Evolutionary conservation across 2,329 filamentous ascomycete genomes (phyloP).

Genomic region (Ceratocystis harringtonii): DNA sequence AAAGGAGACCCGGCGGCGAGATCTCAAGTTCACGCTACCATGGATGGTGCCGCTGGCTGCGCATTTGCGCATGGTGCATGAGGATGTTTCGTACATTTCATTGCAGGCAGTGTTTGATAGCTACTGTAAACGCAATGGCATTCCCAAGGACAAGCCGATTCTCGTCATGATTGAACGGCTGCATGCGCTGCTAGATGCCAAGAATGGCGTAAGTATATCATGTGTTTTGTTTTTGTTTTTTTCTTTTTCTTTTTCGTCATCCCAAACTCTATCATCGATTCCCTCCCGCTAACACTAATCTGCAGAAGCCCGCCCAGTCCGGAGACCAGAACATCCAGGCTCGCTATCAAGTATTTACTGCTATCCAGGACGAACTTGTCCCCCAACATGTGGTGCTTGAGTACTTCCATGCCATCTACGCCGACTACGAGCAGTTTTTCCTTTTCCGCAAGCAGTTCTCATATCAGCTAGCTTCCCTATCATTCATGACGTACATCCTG

Average conservation of each 20-base stretch:
- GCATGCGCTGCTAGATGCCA: slow-evolving; percentile 56
- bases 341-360: slow-evolving; percentile 79
- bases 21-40: slow-evolving; percentile 89
- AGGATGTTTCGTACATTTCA: slow-evolving; percentile 86
- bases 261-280: too few species aligned
- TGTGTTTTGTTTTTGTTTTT: background rate
- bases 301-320: slow-evolving; percentile 22
- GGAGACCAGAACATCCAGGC: slow-evolving; percentile 52
- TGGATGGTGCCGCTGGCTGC: slow-evolving; percentile 92
- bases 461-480: slow-evolving; percentile 85
- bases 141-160: slow-evolving; percentile 90
- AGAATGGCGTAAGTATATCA: slow-evolving; percentile 38
- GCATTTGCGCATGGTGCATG: slow-evolving; percentile 87
- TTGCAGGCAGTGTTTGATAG: slow-evolving; percentile 94
- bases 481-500: slow-evolving; percentile 97
- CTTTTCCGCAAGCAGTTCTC: slow-evolving; percentile 94
- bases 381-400: slow-evolving; percentile 67
- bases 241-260: background rate
- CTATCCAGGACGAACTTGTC: slow-evolving; percentile 89
- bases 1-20: slow-evolving; percentile 86
- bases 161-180: slow-evolving; percentile 93
- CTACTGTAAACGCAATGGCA: slow-evolving; percentile 71
- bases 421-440: slow-evolving; percentile 89
- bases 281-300: background rate
- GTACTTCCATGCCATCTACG: slow-evolving; percentile 79